These are phyloP conservation scores for Chlamydomonas sp. DNA, from an alignment of 139 green algal species.

Conservation along the genomic window DNA sequence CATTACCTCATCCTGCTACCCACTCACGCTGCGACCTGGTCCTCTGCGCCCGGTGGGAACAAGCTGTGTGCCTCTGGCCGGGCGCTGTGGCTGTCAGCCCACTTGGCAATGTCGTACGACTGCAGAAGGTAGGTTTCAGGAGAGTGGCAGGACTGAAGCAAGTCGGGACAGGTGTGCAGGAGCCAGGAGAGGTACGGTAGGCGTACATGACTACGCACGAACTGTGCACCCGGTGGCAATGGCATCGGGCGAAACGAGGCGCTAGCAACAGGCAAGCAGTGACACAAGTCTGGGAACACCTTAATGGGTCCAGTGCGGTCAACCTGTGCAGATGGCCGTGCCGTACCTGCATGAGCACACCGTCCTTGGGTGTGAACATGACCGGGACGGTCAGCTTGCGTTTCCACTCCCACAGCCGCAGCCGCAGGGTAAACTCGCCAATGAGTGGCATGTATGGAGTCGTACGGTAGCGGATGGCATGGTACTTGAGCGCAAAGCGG, in stretches of 20 bases:
- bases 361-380: conserved; percentile 23
- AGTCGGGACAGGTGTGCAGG: too few species aligned
- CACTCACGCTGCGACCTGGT: neutral
- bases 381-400: conserved; percentile 22
- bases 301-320: too few species aligned
- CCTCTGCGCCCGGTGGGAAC: conserved; percentile 15
- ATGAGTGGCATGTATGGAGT: conserved; percentile 18
- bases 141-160: too few species aligned
- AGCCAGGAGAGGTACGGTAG: too few species aligned
- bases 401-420: conserved; percentile 15
- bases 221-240: too few species aligned
- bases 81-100: conserved; percentile 10
- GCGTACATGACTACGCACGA: too few species aligned
- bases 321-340: too few species aligned
- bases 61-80: neutral
- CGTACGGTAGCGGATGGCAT: conserved; percentile 17
- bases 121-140: neutral
- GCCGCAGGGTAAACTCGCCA: conserved; percentile 10
- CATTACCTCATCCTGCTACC: neutral
- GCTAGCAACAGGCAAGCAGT: too few species aligned
- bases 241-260: too few species aligned
- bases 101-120: conserved; percentile 28
- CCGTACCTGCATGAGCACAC: neutral
- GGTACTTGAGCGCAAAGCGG: conserved; percentile 29
- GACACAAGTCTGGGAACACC: too few species aligned